Evolutionary conservation across 352 stramenopile genomes (phyloP), one percentile per base, ranked within the genome.

Genomic region (Globisporangium emineosum): DNA sequence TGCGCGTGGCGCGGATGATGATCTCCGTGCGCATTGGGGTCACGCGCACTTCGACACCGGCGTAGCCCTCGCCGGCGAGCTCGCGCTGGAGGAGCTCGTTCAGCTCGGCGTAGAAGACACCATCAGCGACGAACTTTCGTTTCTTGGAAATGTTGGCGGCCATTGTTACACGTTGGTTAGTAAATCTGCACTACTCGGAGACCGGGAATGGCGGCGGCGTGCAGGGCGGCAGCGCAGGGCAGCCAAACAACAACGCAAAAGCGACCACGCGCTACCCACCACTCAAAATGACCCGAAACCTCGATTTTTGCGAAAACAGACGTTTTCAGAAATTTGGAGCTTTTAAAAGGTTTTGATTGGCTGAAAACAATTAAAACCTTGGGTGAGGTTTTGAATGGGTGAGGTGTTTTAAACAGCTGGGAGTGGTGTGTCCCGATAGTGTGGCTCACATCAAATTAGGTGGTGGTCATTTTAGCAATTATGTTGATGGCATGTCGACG

Each of bases 31-130:
- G 96, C 76, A 99, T 97, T 50, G 97, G 97, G n/a, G 97, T 99
- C 65, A 98, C 97, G 63, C 97, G 97, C 60, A 99, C 97, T 76
- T 99, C 97, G 17, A 99, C 97, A 67, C 98, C 98, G 56, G 96
- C 93, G 88, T 99, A 99, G 67, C 98, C 98, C 67, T 99, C 97
- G 77, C 98, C 96, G 66, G 97, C 97, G 52, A 99, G 89, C 81
- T 99, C 97, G 37, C 96, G 85, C 73, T 96, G 97, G 62, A 99
- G 88, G 59, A 99, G 88, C 85, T 99, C 97, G 86, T 99, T 99
- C 25, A 99, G 86, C 81, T 99, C 98, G 73, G 97, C 96, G 88
- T 99, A 99, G 92, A 99, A 99, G 53, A 99, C 96, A 88, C 98
- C 98, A 79, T 99, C 97, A 53, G 97, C 97, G 63, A 99, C 91